These are phyloP conservation scores for Colletotrichum horii DNA, from an alignment of 2,329 filamentous ascomycete genomes.

Conservation along the genomic window DNA sequence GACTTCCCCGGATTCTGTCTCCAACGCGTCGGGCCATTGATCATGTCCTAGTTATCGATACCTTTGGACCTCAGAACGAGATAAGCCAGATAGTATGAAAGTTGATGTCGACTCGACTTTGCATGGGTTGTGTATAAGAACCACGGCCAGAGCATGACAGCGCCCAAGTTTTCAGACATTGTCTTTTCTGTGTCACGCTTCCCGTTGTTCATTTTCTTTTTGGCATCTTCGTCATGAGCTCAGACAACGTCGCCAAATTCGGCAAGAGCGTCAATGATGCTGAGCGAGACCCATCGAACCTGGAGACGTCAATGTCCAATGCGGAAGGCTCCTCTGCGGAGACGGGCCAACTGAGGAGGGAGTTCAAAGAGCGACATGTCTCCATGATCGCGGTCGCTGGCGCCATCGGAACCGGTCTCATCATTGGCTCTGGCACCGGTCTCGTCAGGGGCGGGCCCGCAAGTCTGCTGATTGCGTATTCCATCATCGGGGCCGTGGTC, in stretches of 20 bases:
- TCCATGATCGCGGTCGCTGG: slow-evolving; percentile 44
- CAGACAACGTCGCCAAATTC: neutral
- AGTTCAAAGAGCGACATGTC: slow-evolving; percentile 32
- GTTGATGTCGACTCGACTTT: neutral
- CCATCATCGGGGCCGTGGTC: slow-evolving; percentile 51
- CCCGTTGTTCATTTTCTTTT: accelerated
- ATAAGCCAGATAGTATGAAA: neutral
- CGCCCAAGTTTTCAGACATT: neutral
- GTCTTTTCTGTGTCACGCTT: neutral
- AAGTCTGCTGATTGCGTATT: slow-evolving; percentile 42
- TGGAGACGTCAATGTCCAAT: neutral
- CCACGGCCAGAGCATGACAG: neutral
- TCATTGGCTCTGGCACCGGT: slow-evolving; percentile 56
- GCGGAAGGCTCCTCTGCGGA: neutral
- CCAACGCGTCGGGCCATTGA: neutral
- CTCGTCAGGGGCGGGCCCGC: slow-evolving; percentile 52
- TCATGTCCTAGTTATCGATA: no score
- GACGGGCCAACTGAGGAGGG: slow-evolving; percentile 1
- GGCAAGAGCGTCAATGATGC: neutral
- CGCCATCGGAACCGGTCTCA: slow-evolving; percentile 45
- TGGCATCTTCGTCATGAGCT: neutral
- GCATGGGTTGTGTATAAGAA: neutral
- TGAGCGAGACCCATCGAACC: neutral
- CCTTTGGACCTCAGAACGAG: neutral
- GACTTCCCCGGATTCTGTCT: neutral